phyloP scores from a whole-genome alignment of 1,284 basidiomycete genomes.

The Sporisorium graminicola region DNA sequence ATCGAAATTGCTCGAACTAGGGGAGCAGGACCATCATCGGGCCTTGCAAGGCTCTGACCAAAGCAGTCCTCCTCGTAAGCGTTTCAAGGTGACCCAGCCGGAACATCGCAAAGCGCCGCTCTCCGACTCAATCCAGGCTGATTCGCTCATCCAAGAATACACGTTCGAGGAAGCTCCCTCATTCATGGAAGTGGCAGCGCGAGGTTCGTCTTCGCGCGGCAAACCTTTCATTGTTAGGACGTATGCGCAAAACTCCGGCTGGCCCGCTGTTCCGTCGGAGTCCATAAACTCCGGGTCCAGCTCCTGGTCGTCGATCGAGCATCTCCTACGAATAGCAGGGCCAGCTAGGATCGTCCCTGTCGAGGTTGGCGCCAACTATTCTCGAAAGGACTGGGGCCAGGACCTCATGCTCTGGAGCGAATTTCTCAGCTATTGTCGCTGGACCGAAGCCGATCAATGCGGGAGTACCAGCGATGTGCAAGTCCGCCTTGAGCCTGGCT shows the following conservation, averaged over 20 bases:
- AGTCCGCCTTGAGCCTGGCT: too few species aligned
- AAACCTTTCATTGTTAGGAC: conserved; percentile 81
- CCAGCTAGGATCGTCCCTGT: conserved; percentile 87
- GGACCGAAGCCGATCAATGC: conserved; percentile 48
- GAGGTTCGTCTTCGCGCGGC: conserved; percentile 2
- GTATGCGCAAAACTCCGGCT: conserved; percentile 72
- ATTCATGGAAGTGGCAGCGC: conserved; percentile 21
- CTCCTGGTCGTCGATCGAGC: conserved; percentile 70
- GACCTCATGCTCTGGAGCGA: conserved; percentile 81
- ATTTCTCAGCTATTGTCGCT: conserved; percentile 77
- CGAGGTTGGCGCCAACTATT: conserved; percentile 88
- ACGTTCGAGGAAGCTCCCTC: conserved; percentile 27
- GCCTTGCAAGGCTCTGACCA: neutral
- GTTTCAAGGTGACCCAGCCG: neutral
- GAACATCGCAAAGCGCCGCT: neutral
- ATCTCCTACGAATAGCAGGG: conserved; percentile 70
- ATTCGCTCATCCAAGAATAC: conserved; percentile 18
- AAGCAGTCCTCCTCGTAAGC: conserved; percentile 5
- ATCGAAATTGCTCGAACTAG: neutral
- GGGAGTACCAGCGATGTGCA: conserved; percentile 9
- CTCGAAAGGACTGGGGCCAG: conserved; percentile 84
- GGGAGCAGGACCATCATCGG: neutral
- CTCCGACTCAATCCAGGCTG: conserved; percentile 13
- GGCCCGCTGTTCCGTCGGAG: conserved; percentile 78
- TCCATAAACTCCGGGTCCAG: conserved; percentile 68